Conservation (phyloP, 441 rosid genomes). For the Pelargonium australe region DNA sequence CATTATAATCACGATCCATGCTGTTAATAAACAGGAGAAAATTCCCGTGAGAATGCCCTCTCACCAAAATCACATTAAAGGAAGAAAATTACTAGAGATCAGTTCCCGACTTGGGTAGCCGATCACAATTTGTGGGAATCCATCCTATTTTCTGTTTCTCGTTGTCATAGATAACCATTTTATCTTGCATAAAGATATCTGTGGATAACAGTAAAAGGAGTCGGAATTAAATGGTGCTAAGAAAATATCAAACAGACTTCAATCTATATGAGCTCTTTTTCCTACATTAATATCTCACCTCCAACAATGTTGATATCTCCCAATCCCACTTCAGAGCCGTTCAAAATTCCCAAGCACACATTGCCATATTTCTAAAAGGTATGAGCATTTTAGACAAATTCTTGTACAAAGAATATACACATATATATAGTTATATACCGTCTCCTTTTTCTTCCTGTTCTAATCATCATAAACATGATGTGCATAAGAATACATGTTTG, state of each 20-base stretch:
- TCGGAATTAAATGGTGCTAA: too few relatives aligned
- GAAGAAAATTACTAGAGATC: conserved; percentile 21
- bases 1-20: conserved; percentile 25
- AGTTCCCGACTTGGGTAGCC: conserved; percentile 48
- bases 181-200: conserved; percentile 51
- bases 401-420: not conserved
- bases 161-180: conserved; percentile 51
- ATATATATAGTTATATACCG: too few relatives aligned
- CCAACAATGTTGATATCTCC: conserved; percentile 27
- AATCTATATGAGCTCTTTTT: not conserved
- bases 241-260: not conserved
- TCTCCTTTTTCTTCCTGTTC: not conserved
- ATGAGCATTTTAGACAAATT: not conserved
- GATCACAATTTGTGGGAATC: conserved; percentile 39
- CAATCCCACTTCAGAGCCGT: conserved; percentile 38
- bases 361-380: conserved; percentile 39
- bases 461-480: not conserved
- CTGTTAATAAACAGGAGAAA: conserved; percentile 35
- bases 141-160: conserved; percentile 57
- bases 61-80: conserved; percentile 10
- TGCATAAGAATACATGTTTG: not conserved
- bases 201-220: not conserved
- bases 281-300: conserved; percentile 20
- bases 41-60: conserved; percentile 20
- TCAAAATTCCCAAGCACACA: conserved; percentile 56